Evolutionary conservation across 768 basidiomycete species (phyloP).

Genomic region (Calocera viscosa): DNA sequence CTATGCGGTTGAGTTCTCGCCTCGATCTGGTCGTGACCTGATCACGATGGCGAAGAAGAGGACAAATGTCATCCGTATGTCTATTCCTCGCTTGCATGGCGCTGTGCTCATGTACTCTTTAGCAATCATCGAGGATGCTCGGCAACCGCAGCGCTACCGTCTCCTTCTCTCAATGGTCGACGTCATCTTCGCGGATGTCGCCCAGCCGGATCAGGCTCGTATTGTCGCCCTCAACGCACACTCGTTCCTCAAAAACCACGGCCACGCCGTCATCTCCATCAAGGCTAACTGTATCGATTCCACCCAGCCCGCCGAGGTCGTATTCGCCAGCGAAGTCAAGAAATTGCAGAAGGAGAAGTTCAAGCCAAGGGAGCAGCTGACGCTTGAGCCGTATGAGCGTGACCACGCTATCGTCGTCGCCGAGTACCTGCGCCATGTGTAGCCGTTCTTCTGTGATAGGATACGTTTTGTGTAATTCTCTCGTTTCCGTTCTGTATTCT

Average conservation of each 20-base stretch:
- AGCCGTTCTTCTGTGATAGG: not conserved
- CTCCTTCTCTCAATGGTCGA: slow-evolving; percentile 94
- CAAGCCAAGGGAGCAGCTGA: slow-evolving; percentile 92
- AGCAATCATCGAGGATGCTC: slow-evolving; percentile 97
- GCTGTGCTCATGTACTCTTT: too few relatives aligned
- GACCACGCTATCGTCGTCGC: slow-evolving; percentile 30
- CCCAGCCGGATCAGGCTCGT: slow-evolving; percentile 97
- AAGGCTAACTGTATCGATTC: slow-evolving; percentile 99
- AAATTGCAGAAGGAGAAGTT: slow-evolving; percentile 62
- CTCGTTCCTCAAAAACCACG: slow-evolving; percentile 88
- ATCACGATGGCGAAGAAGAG: slow-evolving; percentile 99
- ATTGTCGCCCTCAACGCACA: slow-evolving; percentile 89
- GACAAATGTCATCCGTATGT: slow-evolving; percentile 94
- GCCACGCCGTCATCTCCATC: slow-evolving; percentile 91
- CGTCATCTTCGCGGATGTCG: slow-evolving; percentile 95
- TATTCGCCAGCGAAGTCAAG: slow-evolving; percentile 82
- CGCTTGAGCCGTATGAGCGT: slow-evolving; percentile 54
- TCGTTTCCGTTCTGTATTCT: not conserved
- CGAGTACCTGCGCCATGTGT: slow-evolving; percentile 24
- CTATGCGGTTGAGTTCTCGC: slow-evolving; percentile 97
- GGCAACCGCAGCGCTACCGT: slow-evolving; percentile 90
- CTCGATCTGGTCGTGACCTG: slow-evolving; percentile 89
- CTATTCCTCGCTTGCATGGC: too few relatives aligned
- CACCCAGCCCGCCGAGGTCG: slow-evolving; percentile 75
- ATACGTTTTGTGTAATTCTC: not conserved